These are phyloP conservation scores for Lagenidium sp. DNA, from an alignment of 352 stramenopile genomes.

Conservation along the genomic window DNA sequence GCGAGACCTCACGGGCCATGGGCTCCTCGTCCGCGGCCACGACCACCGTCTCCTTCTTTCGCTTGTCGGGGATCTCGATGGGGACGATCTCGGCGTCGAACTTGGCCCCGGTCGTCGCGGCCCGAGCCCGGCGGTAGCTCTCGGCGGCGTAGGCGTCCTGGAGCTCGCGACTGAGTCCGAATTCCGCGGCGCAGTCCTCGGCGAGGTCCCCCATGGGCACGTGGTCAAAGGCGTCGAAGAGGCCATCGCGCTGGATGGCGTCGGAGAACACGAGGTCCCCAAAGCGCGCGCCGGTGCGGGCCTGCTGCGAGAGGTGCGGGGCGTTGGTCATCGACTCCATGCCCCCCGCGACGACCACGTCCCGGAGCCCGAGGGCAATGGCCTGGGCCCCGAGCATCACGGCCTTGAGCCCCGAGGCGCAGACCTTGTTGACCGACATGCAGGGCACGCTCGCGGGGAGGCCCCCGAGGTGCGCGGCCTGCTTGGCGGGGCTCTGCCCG, in stretches of 20 bases:
- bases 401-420: constrained; percentile 90
- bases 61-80: constrained; percentile 43
- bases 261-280: constrained; percentile 88
- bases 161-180: constrained; percentile 81
- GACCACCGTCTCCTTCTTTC: constrained; percentile 7
- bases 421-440: constrained; percentile 98
- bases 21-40: constrained; percentile 89
- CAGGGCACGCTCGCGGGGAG: constrained; percentile 81
- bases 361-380: constrained; percentile 78
- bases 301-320: constrained; percentile 84
- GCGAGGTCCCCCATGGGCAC: constrained; percentile 93
- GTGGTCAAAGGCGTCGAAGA: constrained; percentile 92
- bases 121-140: constrained; percentile 83
- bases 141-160: constrained; percentile 92
- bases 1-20: constrained; percentile 51
- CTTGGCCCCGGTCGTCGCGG: constrained; percentile 42
- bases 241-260: constrained; percentile 84
- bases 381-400: constrained; percentile 75
- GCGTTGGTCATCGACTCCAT: constrained; percentile 96
- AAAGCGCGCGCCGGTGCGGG: constrained; percentile 68
- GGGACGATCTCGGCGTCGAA: constrained; percentile 78
- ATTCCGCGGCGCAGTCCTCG: constrained; percentile 86
- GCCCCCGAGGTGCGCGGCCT: constrained; percentile 73
- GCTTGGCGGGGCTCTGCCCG: constrained; percentile 92
- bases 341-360: constrained; percentile 86